These are phyloP conservation scores for Grifola frondosa DNA, from an alignment of 1,284 basidiomycete species.

Conservation along the genomic window DNA sequence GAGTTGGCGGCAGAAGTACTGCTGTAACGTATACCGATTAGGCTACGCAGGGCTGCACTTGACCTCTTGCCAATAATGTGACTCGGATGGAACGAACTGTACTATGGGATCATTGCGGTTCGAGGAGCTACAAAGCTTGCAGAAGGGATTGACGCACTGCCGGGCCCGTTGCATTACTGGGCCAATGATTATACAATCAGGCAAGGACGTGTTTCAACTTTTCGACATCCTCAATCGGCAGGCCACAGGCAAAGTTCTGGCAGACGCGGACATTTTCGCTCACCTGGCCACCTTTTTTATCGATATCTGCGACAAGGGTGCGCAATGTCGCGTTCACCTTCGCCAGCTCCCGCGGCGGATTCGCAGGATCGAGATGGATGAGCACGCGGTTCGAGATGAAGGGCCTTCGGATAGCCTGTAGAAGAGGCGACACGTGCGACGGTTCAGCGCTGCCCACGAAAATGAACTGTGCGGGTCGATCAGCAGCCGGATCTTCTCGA, in stretches of 20 bases:
- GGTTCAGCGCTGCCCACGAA: slow-evolving; percentile 13
- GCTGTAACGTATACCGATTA: too few species aligned
- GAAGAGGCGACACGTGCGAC: slow-evolving; percentile 12
- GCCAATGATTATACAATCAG: too few species aligned
- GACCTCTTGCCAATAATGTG: too few species aligned
- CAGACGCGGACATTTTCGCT: slow-evolving; percentile 26
- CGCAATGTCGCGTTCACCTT: slow-evolving; percentile 24
- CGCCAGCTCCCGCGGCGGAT: slow-evolving; percentile 23
- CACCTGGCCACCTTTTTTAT: slow-evolving; percentile 1
- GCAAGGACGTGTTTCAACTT: too few species aligned
- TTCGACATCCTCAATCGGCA: slow-evolving; percentile 24
- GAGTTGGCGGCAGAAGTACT: too few species aligned
- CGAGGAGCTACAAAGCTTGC: too few species aligned
- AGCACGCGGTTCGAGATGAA: slow-evolving; percentile 31
- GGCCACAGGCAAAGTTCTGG: slow-evolving; percentile 29
- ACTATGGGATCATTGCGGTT: too few species aligned
- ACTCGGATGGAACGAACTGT: too few species aligned
- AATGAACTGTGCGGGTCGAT: slow-evolving; percentile 24
- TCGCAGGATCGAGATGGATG: slow-evolving; percentile 24
- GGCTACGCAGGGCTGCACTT: too few species aligned
- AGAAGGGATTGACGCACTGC: too few species aligned
- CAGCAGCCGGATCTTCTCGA: neutral
- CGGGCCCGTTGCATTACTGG: too few species aligned
- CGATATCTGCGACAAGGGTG: slow-evolving; percentile 18
- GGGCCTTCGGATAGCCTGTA: slow-evolving; percentile 17